Evolutionary conservation across 2,329 filamentous ascomycete genomes (phyloP).

Genomic region (Talaromyces sp.): DNA sequence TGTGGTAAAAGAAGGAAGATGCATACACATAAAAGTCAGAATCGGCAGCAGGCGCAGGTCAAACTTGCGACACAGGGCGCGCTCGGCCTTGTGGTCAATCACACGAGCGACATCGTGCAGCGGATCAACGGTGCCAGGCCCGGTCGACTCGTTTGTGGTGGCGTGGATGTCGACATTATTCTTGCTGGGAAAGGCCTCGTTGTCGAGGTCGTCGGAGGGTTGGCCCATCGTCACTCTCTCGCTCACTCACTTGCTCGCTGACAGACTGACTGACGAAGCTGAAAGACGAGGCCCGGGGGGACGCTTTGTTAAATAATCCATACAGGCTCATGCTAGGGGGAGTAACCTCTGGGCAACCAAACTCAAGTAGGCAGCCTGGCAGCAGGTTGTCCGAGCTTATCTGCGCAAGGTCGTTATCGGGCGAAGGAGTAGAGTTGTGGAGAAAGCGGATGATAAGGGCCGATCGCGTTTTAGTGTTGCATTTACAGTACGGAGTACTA

Average conservation of each 20-base stretch:
- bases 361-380: background rate
- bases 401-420: background rate
- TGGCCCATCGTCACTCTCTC: background rate
- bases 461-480: background rate
- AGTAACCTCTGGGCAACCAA: background rate
- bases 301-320: background rate
- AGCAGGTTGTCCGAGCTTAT: background rate
- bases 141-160: conserved; percentile 1
- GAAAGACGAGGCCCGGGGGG: background rate
- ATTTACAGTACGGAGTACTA: too few species aligned
- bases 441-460: background rate
- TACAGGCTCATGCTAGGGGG: background rate
- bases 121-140: conserved; percentile 10
- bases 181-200: conserved; percentile 1
- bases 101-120: conserved; percentile 26
- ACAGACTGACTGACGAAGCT: background rate
- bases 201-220: conserved; percentile 1
- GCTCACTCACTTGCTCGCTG: background rate
- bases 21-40: conserved; percentile 52
- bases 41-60: conserved; percentile 48
- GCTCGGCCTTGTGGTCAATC: conserved; percentile 43
- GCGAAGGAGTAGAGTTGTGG: background rate
- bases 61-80: conserved; percentile 51
- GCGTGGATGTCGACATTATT: conserved; percentile 2
- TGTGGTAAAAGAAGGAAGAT: background rate